Evolutionary conservation across 129 eudicot species (phyloP).

Genomic region (Solidago caesia): DNA sequence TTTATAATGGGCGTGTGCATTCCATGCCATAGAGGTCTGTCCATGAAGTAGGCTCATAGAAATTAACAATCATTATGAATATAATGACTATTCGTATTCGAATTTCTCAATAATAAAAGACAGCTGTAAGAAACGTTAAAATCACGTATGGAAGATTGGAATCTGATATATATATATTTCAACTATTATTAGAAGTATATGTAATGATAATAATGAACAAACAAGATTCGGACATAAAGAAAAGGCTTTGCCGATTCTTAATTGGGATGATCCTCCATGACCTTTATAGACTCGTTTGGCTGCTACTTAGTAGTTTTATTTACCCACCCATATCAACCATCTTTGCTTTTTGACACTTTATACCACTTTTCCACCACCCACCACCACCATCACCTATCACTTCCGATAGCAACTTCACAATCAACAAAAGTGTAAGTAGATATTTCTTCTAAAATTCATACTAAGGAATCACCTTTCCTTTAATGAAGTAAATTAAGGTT

Average conservation of each 20-base stretch:
- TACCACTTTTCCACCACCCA: slow-evolving; percentile 36
- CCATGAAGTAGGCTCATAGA: neutral
- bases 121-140: slow-evolving; percentile 4
- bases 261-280: slow-evolving; percentile 32
- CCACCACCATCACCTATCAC: slow-evolving; percentile 33
- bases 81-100: neutral
- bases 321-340: slow-evolving; percentile 32
- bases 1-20: no score
- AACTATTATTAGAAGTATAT: neutral
- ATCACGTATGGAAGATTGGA: neutral
- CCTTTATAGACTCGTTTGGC: slow-evolving; percentile 30
- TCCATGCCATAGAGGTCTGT: no score
- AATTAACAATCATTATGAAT: neutral
- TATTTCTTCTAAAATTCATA: neutral
- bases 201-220: neutral
- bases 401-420: slow-evolving; percentile 25
- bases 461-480: no score
- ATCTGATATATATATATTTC: neutral
- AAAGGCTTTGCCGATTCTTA: slow-evolving; percentile 8
- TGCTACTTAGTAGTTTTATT: slow-evolving; percentile 30
- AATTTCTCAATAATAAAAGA: neutral
- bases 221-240: slow-evolving; percentile 16
- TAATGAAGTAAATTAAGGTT: no score
- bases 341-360: slow-evolving; percentile 34
- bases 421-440: slow-evolving; percentile 7